These are phyloP conservation scores for Malassezia vespertilionis DNA, from an alignment of 1,284 basidiomycete species.

Conservation along the genomic window DNA sequence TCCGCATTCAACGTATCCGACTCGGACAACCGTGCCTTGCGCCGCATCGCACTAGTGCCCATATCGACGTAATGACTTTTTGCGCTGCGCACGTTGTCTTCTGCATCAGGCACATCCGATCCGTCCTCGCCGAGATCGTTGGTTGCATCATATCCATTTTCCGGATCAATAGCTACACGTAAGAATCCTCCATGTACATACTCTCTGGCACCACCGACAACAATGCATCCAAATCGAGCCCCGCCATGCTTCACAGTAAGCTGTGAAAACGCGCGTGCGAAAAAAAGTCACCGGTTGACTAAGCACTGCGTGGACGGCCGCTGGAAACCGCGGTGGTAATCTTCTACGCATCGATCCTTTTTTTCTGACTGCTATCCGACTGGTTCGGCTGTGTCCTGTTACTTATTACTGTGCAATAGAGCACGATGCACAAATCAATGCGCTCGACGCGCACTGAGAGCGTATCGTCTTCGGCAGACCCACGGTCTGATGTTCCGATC, in stretches of 20 bases:
- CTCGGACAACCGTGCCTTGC: slow-evolving; percentile 27
- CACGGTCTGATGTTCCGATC: no score
- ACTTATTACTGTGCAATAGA: no score
- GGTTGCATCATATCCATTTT: slow-evolving; percentile 4
- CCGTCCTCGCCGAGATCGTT: neutral
- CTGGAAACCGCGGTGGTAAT: no score
- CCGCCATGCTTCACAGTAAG: slow-evolving; percentile 10
- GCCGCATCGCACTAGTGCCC: slow-evolving; percentile 25
- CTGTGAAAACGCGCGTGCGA: no score
- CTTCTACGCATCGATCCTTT: no score
- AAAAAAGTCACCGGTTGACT: no score
- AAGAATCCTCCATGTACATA: slow-evolving; percentile 4
- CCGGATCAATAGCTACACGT: slow-evolving; percentile 13
- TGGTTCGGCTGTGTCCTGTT: no score
- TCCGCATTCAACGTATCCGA: slow-evolving; percentile 21
- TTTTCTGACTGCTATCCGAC: no score
- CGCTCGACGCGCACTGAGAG: no score
- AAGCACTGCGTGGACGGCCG: no score
- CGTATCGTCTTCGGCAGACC: no score
- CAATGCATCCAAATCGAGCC: slow-evolving; percentile 10
- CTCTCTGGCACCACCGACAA: slow-evolving; percentile 15
- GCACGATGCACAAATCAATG: no score
- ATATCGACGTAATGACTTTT: slow-evolving; percentile 33
- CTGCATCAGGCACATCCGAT: neutral
- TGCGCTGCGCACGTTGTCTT: slow-evolving; percentile 20